Percentiles rank a stretch among this genome's conserved stretches.
phyloP scores from a whole-genome alignment of 306 rosid species.

The Alnus rubra region DNA sequence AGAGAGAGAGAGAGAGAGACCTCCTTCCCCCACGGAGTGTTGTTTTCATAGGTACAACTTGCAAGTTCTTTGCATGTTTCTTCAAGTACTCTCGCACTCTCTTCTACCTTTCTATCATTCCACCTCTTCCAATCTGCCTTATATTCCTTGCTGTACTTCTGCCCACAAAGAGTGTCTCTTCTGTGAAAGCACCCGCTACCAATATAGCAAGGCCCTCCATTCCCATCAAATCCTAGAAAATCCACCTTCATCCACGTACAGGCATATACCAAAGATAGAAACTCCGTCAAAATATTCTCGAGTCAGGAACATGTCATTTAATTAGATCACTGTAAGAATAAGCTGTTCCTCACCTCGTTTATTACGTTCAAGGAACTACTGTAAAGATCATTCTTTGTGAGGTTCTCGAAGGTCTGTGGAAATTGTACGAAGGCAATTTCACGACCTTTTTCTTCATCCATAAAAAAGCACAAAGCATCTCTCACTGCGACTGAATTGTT shows the following conservation, averaged over 20 bases:
- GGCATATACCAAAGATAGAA: no score
- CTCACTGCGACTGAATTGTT: neutral
- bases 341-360: neutral
- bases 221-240: neutral
- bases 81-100: neutral
- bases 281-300: neutral
- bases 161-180: neutral
- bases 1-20: neutral
- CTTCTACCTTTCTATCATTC: neutral
- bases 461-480: neutral
- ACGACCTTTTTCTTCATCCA: slow-evolving; percentile 6
- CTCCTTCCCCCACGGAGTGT: slow-evolving; percentile 8
- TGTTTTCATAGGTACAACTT: slow-evolving; percentile 2
- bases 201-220: neutral
- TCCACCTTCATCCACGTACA: neutral
- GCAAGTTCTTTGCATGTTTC: slow-evolving; percentile 2
- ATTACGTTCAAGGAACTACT: neutral
- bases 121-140: neutral
- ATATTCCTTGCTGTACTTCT: neutral
- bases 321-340: neutral
- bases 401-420: neutral
- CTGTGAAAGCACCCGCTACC: neutral
- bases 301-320: neutral
- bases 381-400: slow-evolving; percentile 3
- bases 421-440: slow-evolving; percentile 1